These are phyloP conservation scores for Neckera pumila DNA, from an alignment of 225 moss, liverwort and hornwort species.

Conservation along the genomic window DNA sequence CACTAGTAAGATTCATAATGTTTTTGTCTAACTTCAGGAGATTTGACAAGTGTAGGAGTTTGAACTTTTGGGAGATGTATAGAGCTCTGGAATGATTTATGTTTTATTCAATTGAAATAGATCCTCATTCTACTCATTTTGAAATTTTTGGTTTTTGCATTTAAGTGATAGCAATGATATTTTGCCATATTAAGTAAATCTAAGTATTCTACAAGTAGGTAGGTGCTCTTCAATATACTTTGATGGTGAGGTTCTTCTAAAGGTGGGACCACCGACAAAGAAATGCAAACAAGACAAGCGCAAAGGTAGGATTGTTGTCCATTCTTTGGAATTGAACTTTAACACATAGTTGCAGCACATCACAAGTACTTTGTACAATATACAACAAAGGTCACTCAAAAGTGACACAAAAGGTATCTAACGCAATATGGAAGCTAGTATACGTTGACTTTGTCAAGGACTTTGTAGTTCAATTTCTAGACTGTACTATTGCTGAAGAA, in stretches of 20 bases:
- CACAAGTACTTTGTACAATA: not conserved
- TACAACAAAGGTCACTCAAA: not conserved
- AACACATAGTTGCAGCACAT: not conserved
- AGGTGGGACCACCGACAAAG: not conserved
- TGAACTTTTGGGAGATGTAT: accelerated
- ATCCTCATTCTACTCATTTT: no score
- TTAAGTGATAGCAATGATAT: not conserved
- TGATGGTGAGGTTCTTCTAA: not conserved
- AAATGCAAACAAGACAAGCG: accelerated
- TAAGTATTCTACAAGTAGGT: not conserved
- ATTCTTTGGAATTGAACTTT: not conserved
- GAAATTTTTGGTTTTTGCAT: not conserved
- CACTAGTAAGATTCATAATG: not conserved
- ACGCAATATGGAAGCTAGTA: not conserved
- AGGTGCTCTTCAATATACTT: not conserved
- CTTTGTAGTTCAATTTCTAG: not conserved
- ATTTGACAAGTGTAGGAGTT: not conserved
- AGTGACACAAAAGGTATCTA: not conserved
- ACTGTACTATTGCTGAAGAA: not conserved
- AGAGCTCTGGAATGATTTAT: not conserved
- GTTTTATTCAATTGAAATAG: not conserved
- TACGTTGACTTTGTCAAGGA: not conserved
- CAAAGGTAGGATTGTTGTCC: not conserved
- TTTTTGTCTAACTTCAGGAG: not conserved
- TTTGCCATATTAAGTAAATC: accelerated